phyloP scores from a whole-genome alignment of 1,284 basidiomycete species.

The Leccinum laetum region DNA sequence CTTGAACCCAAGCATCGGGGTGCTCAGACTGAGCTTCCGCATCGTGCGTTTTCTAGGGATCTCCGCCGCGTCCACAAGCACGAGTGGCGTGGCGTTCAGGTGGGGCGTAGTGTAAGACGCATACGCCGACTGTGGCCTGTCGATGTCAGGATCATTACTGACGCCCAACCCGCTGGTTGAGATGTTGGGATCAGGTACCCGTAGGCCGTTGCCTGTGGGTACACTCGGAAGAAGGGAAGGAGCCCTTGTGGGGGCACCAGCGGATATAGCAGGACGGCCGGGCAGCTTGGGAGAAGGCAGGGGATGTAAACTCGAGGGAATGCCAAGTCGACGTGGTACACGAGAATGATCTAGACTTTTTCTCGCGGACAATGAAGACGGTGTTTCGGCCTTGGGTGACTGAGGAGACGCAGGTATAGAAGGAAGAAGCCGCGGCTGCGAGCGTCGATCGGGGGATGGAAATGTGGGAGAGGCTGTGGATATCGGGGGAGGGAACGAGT shows the following conservation, averaged over 20 bases:
- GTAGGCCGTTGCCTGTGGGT: neutral
- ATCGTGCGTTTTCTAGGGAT: constrained; percentile 44
- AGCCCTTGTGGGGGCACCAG: constrained; percentile 8
- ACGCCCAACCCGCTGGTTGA: neutral
- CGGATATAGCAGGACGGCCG: constrained; percentile 28
- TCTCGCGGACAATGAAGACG: constrained; percentile 11
- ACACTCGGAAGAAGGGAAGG: constrained; percentile 1
- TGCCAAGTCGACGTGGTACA: constrained; percentile 10
- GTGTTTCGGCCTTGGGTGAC: constrained; percentile 12
- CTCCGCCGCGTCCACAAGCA: constrained; percentile 22
- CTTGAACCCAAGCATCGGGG: constrained; percentile 61
- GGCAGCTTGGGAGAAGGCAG: constrained; percentile 9
- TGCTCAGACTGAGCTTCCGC: constrained; percentile 69
- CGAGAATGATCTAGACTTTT: constrained; percentile 16
- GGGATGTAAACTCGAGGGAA: neutral
- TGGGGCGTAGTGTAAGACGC: constrained; percentile 18
- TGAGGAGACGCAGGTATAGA: constrained; percentile 32
- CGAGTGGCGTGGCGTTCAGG: constrained; percentile 21
- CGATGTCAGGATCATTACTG: neutral
- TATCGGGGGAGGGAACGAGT: constrained; percentile 28
- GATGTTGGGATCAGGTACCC: constrained; percentile 1
- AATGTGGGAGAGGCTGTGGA: constrained; percentile 18
- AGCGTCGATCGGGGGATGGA: constrained; percentile 14
- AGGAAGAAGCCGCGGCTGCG: constrained; percentile 21
- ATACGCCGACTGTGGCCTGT: constrained; percentile 30